A percentile compares a stretch with the other conserved stretches of the same genome.
Evolutionary conservation across 257 asterid genomes (phyloP).

Genomic region (Fraxinus quadrangulata): DNA sequence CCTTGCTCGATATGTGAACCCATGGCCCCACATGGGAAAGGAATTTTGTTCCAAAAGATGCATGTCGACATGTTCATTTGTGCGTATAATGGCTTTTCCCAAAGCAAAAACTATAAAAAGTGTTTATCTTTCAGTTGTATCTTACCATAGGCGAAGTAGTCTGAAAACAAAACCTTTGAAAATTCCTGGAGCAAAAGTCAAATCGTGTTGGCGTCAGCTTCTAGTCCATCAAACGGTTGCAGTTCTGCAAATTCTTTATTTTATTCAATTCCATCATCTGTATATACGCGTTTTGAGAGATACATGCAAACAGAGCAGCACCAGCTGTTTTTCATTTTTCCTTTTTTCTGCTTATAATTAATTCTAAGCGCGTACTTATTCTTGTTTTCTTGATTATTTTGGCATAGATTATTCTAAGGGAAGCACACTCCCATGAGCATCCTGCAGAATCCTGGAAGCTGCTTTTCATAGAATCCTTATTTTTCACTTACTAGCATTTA

Average conservation of each 20-base stretch:
- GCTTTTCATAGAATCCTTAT: slow-evolving; percentile 30
- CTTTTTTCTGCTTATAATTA: neutral
- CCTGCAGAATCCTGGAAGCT: slow-evolving; percentile 37
- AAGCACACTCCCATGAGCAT: neutral
- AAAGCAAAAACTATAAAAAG: neutral
- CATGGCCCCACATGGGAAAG: neutral
- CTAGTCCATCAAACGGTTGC: neutral
- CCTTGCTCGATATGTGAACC: neutral
- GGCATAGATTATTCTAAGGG: neutral
- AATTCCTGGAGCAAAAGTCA: neutral
- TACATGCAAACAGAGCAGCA: slow-evolving; percentile 26
- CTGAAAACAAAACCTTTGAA: too few species aligned
- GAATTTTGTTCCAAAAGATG: neutral
- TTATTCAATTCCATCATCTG: neutral
- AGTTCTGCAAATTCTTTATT: neutral
- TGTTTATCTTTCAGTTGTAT: neutral
- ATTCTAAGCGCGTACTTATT: slow-evolving; percentile 16
- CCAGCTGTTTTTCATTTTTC: slow-evolving; percentile 24
- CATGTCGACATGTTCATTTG: neutral
- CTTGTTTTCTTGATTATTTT: neutral
- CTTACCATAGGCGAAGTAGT: neutral
- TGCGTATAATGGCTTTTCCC: neutral
- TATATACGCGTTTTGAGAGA: slow-evolving; percentile 26
- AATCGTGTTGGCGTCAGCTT: neutral
- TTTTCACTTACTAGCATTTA: neutral